Conservation (phyloP, 2,329 filamentous ascomycete species). For the Pleochaeta shiraiana region DNA sequence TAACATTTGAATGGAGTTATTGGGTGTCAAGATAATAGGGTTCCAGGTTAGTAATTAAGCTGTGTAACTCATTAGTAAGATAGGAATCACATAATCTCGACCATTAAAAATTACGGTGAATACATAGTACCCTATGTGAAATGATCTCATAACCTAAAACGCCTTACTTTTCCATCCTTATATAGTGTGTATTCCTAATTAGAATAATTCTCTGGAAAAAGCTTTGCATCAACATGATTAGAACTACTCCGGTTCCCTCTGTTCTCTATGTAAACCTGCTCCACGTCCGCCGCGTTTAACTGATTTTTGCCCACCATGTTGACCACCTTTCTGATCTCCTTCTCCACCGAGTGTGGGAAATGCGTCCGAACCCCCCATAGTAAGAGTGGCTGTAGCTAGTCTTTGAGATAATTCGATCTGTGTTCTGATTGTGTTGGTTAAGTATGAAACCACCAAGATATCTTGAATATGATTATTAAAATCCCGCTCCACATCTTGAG, state of each 20-base stretch:
- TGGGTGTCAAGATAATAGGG: constrained; percentile 14
- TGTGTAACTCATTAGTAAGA: constrained; percentile 14
- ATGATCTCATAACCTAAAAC: constrained; percentile 26
- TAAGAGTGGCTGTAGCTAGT: constrained; percentile 58
- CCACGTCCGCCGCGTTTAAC: constrained; percentile 26
- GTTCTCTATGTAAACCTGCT: constrained; percentile 25
- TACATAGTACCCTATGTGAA: constrained; percentile 15
- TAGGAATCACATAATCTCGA: constrained; percentile 7
- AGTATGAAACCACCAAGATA: constrained; percentile 91
- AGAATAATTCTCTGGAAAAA: not conserved
- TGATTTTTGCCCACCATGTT: constrained; percentile 23
- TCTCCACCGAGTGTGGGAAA: constrained; percentile 19
- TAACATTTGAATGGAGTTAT: constrained; percentile 19
- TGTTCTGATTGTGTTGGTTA: constrained; percentile 96
- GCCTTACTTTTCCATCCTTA: constrained; percentile 19
- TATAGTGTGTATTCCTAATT: constrained; percentile 11
- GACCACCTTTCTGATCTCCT: constrained; percentile 26
- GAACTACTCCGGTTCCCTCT: constrained; percentile 27
- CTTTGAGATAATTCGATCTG: constrained; percentile 97
- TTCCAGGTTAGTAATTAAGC: constrained; percentile 15
- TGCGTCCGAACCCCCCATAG: constrained; percentile 28
- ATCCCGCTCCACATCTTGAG: constrained; percentile 77
- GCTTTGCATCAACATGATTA: not conserved
- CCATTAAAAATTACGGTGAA: constrained; percentile 5
- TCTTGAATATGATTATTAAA: constrained; percentile 99